These are phyloP conservation scores for Globisporangium megalacanthum DNA, from an alignment of 352 stramenopile species.

Conservation along the genomic window DNA sequence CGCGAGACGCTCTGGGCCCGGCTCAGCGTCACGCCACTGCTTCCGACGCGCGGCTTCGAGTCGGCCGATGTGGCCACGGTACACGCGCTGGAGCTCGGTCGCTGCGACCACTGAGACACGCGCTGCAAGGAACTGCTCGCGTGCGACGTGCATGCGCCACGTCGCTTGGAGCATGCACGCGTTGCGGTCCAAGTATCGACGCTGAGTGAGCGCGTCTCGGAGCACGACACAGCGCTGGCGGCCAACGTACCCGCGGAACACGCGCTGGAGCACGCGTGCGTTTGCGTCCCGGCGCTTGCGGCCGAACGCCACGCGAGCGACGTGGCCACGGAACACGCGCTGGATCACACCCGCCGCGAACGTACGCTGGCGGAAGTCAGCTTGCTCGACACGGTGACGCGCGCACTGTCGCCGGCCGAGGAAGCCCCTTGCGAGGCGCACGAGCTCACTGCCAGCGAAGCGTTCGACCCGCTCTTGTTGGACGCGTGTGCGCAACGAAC, in stretches of 20 bases:
- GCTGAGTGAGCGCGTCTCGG: constrained; percentile 30
- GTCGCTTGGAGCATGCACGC: constrained; percentile 84
- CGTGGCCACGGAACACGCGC: constrained; percentile 58
- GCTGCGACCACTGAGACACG: constrained; percentile 73
- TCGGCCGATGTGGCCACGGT: constrained; percentile 79
- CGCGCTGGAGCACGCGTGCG: constrained; percentile 49
- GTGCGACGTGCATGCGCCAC: constrained; percentile 81
- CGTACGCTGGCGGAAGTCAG: constrained; percentile 15
- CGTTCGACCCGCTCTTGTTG: constrained; percentile 38
- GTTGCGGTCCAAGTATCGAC: constrained; percentile 43
- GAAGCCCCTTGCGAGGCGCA: constrained; percentile 52
- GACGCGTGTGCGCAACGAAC: constrained; percentile 23
- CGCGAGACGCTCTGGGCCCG: constrained; percentile 85
- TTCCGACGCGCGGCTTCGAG: constrained; percentile 54
- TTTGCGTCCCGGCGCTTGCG: constrained; percentile 39
- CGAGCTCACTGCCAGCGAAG: constrained; percentile 57
- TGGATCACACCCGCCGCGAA: constrained; percentile 51
- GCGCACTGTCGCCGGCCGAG: constrained; percentile 50
- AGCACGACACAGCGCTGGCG: constrained; percentile 32
- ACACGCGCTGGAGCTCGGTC: constrained; percentile 88
- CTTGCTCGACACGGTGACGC: constrained; percentile 15
- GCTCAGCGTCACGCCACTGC: constrained; percentile 84
- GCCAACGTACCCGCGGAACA: constrained; percentile 67
- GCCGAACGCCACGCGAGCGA: constrained; percentile 42
- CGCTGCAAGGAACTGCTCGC: constrained; percentile 57